A percentile compares a stretch with the other conserved stretches of the same genome.
phyloP scores from a whole-genome alignment of 495 filamentous ascomycete genomes.

The Lasiosphaeria miniovina region DNA sequence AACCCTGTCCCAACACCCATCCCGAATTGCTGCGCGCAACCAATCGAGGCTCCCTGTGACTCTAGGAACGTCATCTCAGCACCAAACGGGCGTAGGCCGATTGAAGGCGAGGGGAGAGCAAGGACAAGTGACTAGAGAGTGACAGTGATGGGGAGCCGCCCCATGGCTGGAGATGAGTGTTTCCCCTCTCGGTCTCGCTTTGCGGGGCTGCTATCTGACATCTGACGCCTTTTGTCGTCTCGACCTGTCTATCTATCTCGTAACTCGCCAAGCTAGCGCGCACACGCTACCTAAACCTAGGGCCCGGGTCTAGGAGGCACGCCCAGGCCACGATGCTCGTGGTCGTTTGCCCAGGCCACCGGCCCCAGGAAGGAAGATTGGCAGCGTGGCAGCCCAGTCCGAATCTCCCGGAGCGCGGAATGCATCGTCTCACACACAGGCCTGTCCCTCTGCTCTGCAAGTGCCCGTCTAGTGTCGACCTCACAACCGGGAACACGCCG shows the following conservation, averaged over 20 bases:
- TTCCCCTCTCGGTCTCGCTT: slow-evolving; percentile 4
- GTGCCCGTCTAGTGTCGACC: slow-evolving; percentile 9
- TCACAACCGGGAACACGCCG: slow-evolving; percentile 7
- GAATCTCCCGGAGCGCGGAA: not conserved
- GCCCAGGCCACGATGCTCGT: not conserved
- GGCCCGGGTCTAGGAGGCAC: too few relatives aligned
- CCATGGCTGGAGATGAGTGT: not conserved
- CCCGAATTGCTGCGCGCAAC: not conserved
- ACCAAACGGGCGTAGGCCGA: slow-evolving; percentile 11
- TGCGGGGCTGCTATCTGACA: not conserved
- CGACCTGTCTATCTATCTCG: not conserved
- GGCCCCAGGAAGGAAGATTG: not conserved
- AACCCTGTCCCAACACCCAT: not conserved
- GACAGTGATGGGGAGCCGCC: not conserved
- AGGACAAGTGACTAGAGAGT: not conserved
- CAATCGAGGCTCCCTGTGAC: slow-evolving; percentile 15
- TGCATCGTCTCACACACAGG: not conserved
- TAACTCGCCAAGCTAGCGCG: too few relatives aligned
- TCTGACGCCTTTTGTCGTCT: not conserved
- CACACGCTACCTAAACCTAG: too few relatives aligned
- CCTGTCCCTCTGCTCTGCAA: slow-evolving; percentile 6
- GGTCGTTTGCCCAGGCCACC: not conserved
- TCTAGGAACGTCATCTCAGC: slow-evolving; percentile 11
- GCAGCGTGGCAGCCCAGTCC: not conserved
- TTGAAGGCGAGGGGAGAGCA: slow-evolving; percentile 3